Evolutionary conservation across 108 stramenopile genomes (phyloP).

Genomic region (Fragilaria crotonensis): DNA sequence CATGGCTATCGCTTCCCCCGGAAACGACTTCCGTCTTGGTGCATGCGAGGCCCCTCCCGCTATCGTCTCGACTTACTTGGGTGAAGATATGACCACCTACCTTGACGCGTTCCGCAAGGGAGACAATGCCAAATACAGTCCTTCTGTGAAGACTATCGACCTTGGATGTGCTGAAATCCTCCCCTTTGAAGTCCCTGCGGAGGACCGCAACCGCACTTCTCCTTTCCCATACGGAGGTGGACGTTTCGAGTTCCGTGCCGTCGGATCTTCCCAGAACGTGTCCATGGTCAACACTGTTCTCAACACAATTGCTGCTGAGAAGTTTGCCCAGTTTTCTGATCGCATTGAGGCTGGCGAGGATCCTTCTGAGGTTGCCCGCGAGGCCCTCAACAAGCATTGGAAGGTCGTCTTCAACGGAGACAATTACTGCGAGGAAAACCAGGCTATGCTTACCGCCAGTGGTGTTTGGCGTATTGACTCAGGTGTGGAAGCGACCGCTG

Average conservation of each 20-base stretch:
- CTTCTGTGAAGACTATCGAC: constrained; percentile 67
- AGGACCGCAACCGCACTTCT: constrained; percentile 95
- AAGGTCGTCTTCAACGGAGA: constrained; percentile 94
- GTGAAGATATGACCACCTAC: constrained; percentile 85
- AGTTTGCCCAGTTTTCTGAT: constrained; percentile 86
- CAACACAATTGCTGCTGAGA: constrained; percentile 88
- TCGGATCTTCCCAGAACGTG: constrained; percentile 91
- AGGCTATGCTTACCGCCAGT: constrained; percentile 77
- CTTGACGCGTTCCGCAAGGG: constrained; percentile 80
- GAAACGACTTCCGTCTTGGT: constrained; percentile 96
- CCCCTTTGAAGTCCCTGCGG: constrained; percentile 86
- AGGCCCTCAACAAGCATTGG: constrained; percentile 80
- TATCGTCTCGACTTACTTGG: constrained; percentile 92
- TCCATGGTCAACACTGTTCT: constrained; percentile 93
- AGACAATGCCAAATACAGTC: constrained; percentile 57
- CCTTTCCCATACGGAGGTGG: constrained; percentile 95
- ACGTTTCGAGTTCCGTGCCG: constrained; percentile 96
- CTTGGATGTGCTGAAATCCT: constrained; percentile 72
- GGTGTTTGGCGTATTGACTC: constrained; percentile 93
- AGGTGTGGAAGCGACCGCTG: constrained; percentile 87
- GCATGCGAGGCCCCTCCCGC: constrained; percentile 95
- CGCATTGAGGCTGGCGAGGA: constrained; percentile 78
- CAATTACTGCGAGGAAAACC: constrained; percentile 78
- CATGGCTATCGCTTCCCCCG: constrained; percentile 85
- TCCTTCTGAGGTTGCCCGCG: constrained; percentile 61